These are phyloP conservation scores for Perilla frutescens DNA, from an alignment of 257 asterid genomes.

Conservation along the genomic window DNA sequence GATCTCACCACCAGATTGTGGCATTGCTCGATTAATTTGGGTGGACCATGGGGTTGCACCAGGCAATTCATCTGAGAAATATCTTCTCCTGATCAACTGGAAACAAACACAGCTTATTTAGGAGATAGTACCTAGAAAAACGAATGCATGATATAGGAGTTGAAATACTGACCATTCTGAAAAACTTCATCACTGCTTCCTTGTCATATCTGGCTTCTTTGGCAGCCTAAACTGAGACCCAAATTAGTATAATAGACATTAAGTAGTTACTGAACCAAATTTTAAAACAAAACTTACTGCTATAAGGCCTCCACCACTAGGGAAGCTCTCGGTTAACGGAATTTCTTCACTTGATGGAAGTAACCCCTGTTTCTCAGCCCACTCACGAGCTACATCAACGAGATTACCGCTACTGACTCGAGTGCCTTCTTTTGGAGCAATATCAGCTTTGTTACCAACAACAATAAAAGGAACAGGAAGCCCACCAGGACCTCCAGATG, in stretches of 20 bases:
- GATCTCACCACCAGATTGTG: constrained; percentile 68
- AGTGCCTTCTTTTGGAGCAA: constrained; percentile 68
- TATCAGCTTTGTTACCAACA: constrained; percentile 89
- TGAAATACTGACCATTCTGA: constrained; percentile 67
- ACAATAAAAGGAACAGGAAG: constrained; percentile 96
- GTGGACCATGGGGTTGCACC: constrained; percentile 75
- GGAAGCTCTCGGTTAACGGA: constrained; percentile 86
- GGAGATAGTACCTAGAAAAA: constrained; percentile 21
- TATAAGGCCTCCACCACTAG: constrained; percentile 80
- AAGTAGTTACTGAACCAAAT: not conserved
- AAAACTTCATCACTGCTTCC: constrained; percentile 88
- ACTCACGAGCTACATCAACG: constrained; percentile 93
- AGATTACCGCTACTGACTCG: constrained; percentile 97
- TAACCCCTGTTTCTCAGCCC: constrained; percentile 98
- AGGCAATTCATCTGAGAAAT: constrained; percentile 92
- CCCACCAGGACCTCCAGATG: constrained; percentile 95
- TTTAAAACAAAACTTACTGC: constrained; percentile 64
- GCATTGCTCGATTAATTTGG: constrained; percentile 51
- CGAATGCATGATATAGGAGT: constrained; percentile 15
- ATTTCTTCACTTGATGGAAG: constrained; percentile 91
- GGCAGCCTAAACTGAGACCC: constrained; percentile 70
- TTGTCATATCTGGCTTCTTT: constrained; percentile 95
- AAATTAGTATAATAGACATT: constrained; percentile 14
- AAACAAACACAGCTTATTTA: constrained; percentile 35
- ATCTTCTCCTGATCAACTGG: constrained; percentile 96